Base-by-base conservation (phyloP, 345 rosid genomes). In the Hypericum perforatum region DNA sequence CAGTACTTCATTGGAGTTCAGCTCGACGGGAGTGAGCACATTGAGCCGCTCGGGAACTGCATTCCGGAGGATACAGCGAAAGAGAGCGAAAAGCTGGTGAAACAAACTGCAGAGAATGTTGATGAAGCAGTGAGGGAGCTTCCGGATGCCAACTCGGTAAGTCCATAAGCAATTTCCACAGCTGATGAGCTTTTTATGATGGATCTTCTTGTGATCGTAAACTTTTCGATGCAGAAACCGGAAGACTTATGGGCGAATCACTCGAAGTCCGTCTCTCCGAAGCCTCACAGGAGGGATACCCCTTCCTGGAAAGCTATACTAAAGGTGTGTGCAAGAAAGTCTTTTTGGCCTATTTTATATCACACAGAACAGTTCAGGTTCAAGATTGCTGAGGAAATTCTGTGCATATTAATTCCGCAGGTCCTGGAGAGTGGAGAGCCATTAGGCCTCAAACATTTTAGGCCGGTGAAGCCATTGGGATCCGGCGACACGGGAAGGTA, bases 401-500 rank as follows among this genome's bases (percentile, higher is more conserved):
- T 16, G 7, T 37, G 15, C 45, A 9, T 15, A 7, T 22, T 51
- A 11, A 47, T 16, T 50, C 15, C 64, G 65, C 74, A 84, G 94
- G 61, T 81, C 54, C 61, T 70, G 11, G 87, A 84, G 13, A 49
- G 70, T 10, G 92, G 89, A 58, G 98, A 91, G 64, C 74, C 55
- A 40, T 77, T 91, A 57, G 80, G 95, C 41, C 67, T 87, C 51
- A 70, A 82, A 55, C 95, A 91, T 79, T 91, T 91, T 58, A 70
- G 67, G 74, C 98, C 92, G 7, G 66, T 87, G 53, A 91, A 87
- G 65, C 92, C 96, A 40, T 66, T 91, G 73, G 98, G 96, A 56
- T 85, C 95, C 4, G 98, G 98, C 61, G 98, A 91, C 71, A 87
- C 96, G n/a, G 98, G 98, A 72, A 84, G 97, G 95, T 90, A 41